Evolutionary conservation across 129 eudicot species (phyloP).

Genomic region (Artemisia annua): DNA sequence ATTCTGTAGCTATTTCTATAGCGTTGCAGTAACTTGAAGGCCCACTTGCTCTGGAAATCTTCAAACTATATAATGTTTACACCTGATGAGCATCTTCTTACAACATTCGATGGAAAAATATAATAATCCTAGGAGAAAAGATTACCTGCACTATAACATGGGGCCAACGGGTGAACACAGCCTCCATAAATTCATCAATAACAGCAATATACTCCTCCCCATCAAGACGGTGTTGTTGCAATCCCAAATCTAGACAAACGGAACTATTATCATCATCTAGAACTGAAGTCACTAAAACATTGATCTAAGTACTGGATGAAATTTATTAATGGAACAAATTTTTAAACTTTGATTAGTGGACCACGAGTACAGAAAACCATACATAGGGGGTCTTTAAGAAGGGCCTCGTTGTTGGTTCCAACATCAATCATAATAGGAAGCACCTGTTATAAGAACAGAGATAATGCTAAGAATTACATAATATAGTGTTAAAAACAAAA

Average conservation of each 20-base stretch:
- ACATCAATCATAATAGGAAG: slow-evolving; percentile 98
- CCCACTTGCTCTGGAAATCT: slow-evolving; percentile 99
- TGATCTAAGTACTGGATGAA: neutral
- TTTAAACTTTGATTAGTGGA: neutral
- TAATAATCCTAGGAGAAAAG: neutral
- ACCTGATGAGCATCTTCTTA: slow-evolving; percentile 8
- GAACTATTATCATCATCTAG: neutral
- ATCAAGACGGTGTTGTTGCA: slow-evolving; percentile 94
- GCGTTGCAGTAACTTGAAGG: slow-evolving; percentile 86
- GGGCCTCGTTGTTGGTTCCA: slow-evolving; percentile 95
- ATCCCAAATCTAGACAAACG: slow-evolving; percentile 75
- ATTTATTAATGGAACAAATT: neutral
- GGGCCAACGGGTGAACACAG: slow-evolving; percentile 97
- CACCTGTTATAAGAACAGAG: slow-evolving; percentile 50
- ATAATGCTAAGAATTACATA: neutral
- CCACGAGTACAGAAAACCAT: slow-evolving; percentile 12
- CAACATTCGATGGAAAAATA: neutral
- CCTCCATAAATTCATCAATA: slow-evolving; percentile 95
- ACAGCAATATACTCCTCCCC: slow-evolving; percentile 93
- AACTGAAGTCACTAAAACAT: neutral
- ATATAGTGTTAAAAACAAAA: neutral
- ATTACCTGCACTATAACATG: slow-evolving; percentile 92
- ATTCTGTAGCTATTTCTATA: slow-evolving; percentile 84
- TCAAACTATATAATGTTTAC: slow-evolving; percentile 58
- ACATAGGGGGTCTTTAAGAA: slow-evolving; percentile 89